Percentiles rank a stretch among this genome's conserved stretches.
phyloP scores from a whole-genome alignment of 2,329 filamentous ascomycete species.

The Ophiocordyceps camponoti-floridani region DNA sequence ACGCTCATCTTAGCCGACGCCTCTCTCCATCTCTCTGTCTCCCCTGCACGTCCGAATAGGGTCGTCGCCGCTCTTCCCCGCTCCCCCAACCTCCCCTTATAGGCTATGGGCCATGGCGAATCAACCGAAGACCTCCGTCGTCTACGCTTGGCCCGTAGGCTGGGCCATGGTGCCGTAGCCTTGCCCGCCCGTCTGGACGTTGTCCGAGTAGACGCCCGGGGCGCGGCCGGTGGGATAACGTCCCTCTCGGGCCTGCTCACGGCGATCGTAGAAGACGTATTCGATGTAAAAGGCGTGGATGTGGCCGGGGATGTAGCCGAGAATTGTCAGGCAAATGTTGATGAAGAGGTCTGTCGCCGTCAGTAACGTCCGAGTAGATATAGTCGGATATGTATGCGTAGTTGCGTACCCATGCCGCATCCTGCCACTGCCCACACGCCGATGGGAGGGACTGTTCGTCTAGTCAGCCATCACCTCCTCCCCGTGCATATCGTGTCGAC shows the following conservation, averaged over 20 bases:
- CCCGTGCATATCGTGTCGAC: background rate
- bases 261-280: conserved; percentile 67
- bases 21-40: background rate
- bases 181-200: conserved; percentile 54
- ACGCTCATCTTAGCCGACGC: background rate
- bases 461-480: conserved; percentile 5
- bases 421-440: conserved; percentile 47
- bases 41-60: background rate
- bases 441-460: conserved; percentile 41
- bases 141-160: conserved; percentile 4
- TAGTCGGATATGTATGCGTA: background rate
- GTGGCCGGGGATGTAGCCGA: conserved; percentile 61
- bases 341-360: conserved; percentile 37
- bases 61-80: background rate
- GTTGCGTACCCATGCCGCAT: conserved; percentile 30
- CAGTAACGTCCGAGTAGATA: background rate
- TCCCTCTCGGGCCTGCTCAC: conserved; percentile 42
- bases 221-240: conserved; percentile 33
- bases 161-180: conserved; percentile 37
- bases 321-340: conserved; percentile 47
- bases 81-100: background rate
- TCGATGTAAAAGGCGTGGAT: conserved; percentile 68
- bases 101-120: too few species aligned
- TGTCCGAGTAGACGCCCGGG: conserved; percentile 54
- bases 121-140: background rate